Conservation (phyloP, 176 grass and related monocot species). For the Elymus sibiricus region DNA sequence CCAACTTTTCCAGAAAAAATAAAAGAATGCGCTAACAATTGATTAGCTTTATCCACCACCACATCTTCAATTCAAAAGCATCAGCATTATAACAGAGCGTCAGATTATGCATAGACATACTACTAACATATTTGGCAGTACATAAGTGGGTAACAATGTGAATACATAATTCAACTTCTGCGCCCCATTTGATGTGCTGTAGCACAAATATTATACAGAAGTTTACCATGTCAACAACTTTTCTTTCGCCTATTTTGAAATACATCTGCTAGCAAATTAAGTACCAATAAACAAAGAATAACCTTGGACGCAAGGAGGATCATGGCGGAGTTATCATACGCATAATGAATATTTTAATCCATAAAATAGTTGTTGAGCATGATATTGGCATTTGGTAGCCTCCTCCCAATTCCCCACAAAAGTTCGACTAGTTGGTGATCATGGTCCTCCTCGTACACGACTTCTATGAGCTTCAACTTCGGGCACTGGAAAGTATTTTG, state of each 20-base stretch:
- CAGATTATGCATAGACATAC: no score
- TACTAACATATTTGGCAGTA: background rate
- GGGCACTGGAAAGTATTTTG: background rate
- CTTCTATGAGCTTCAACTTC: conserved; percentile 22
- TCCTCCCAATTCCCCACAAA: conserved; percentile 16
- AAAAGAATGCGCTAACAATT: background rate
- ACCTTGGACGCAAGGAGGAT: background rate
- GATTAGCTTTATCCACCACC: background rate
- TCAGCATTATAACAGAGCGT: no score
- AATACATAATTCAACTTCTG: background rate
- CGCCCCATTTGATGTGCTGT: background rate
- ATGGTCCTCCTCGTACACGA: background rate
- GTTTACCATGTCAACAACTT: background rate
- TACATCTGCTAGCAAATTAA: background rate
- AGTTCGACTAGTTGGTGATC: conserved; percentile 21
- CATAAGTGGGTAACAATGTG: background rate
- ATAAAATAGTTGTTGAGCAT: background rate
- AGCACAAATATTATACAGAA: background rate
- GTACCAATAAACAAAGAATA: background rate
- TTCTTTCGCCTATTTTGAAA: background rate
- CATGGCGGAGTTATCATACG: background rate
- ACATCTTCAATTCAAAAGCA: background rate
- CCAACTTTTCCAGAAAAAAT: background rate
- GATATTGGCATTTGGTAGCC: background rate
- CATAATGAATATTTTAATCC: background rate